Base-by-base conservation (phyloP, 2,329 filamentous ascomycete genomes). In the Sclerotinia glacialis region DNA sequence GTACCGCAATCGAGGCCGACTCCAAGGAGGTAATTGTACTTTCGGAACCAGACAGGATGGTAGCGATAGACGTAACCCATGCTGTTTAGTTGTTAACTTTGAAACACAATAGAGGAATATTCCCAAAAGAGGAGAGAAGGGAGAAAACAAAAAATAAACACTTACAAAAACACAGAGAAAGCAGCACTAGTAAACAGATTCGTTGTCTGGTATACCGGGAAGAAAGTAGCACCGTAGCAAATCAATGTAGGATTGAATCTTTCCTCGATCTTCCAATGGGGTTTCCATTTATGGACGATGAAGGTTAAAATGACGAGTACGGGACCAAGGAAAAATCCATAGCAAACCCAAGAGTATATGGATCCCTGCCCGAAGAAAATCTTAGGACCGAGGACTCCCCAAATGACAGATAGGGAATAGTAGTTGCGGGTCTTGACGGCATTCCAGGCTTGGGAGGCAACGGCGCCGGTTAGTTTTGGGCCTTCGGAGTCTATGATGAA, bases 11-110 rank as follows among this genome's bases (percentile, higher is more conserved):
- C 89, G 42, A 92, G 79, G 0, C 86, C 89, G 0, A 89, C 89
- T n/a, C 88, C 90, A 0, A 88, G 85, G 73, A 91, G 83, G 75
- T 92, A 92, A 79, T 92, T 92, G 80, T 91, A 92, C 76, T 89
- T 87, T 77, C 90, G 79, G 88, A 89, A 92, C 88, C 89, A 91
- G 47, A 86, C 40, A 7, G 65, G 65, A 37, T 73, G 73, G 64
- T 75, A 76, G n/a, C 63, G 52, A 18, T 65, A 65, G 5, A 65
- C 42, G 21, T 65, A 65, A 2, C 63, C 63, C 63, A 65, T 65
- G 14, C 63, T 65, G 6, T 16, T 64, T 5, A 3, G 5, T 9
- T 7, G 18, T 65, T 37, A 65, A 53, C 21, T 11, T 49, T 7
- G 3, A 14, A 9, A 21, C 5, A 2, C 2, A 5, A 12, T 6